Percentiles rank a stretch among this genome's conserved stretches.
phyloP scores from a whole-genome alignment of 2,329 filamentous ascomycete genomes.

The Colletotrichum godetiae region DNA sequence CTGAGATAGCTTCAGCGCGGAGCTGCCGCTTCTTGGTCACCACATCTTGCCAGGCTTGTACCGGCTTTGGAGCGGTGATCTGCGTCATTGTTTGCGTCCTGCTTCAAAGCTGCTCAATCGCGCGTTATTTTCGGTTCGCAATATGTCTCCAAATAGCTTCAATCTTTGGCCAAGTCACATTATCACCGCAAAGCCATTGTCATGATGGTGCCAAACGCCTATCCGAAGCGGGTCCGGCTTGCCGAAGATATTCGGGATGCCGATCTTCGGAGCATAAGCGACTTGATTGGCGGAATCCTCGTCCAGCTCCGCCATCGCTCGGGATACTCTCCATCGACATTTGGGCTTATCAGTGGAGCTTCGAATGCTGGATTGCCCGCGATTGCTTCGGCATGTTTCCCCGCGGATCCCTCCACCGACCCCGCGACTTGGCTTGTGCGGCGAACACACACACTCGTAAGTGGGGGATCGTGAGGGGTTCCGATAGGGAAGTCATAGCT shows the following conservation, averaged over 20 bases:
- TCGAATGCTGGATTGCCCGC: not conserved
- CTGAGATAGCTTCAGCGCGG: not conserved
- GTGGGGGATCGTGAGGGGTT: conserved; percentile 4
- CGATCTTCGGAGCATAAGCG: not conserved
- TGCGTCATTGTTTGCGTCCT: not conserved
- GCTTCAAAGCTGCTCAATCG: too few relatives aligned
- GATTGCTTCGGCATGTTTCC: not conserved
- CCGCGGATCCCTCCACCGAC: not conserved
- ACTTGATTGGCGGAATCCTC: not conserved
- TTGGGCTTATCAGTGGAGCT: conserved; percentile 17
- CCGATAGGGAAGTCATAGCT: not conserved
- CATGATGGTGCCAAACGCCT: not conserved
- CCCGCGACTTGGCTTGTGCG: not conserved
- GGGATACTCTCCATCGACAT: not conserved
- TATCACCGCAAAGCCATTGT: not conserved
- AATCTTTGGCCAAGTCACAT: not conserved
- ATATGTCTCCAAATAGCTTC: not conserved
- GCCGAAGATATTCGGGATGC: conserved; percentile 1
- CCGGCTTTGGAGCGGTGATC: not conserved
- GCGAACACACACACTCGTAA: not conserved
- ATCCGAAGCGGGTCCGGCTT: not conserved
- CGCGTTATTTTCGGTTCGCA: not conserved
- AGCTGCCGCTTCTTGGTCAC: conserved; percentile 6
- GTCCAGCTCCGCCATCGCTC: not conserved
- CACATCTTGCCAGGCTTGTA: not conserved